Evolutionary conservation across 768 basidiomycete species (phyloP).

Genomic region (Suillus alpinus): DNA sequence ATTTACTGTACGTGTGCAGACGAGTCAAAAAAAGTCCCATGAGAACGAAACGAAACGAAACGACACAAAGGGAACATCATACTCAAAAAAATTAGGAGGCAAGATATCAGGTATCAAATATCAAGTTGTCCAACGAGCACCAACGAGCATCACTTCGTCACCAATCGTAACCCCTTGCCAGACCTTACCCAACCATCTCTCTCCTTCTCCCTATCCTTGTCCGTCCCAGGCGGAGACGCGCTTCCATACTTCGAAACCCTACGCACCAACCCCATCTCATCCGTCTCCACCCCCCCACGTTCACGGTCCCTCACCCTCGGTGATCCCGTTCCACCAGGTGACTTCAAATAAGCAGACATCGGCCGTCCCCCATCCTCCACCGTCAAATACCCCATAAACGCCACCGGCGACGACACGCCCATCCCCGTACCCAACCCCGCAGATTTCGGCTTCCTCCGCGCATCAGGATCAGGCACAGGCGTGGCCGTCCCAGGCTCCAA

Average conservation of each 20-base stretch:
- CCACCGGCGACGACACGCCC: constrained; percentile 5
- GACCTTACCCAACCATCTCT: constrained; percentile 4
- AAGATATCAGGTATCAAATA: neutral
- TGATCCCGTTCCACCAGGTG: constrained; percentile 6
- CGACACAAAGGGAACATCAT: neutral
- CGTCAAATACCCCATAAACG: neutral
- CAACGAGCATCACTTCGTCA: neutral
- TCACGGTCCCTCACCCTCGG: constrained; percentile 3
- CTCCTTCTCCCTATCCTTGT: neutral
- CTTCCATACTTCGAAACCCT: constrained; percentile 15
- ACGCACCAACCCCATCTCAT: constrained; percentile 42
- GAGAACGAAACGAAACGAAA: neutral
- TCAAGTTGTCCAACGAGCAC: neutral
- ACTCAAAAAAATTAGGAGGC: neutral
- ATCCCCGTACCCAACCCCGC: constrained; percentile 11
- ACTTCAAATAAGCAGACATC: constrained; percentile 6
- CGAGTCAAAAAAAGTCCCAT: neutral
- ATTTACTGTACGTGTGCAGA: neutral
- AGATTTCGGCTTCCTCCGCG: constrained; percentile 11
- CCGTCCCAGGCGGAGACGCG: neutral
- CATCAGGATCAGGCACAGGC: constrained; percentile 23
- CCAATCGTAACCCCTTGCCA: neutral
- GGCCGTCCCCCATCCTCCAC: neutral
- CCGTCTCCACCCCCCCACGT: constrained; percentile 13
- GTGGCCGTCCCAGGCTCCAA: constrained; percentile 50